Evolutionary conservation across 2,329 filamentous ascomycete species (phyloP).

Genomic region (Cytospora chrysosperma): DNA sequence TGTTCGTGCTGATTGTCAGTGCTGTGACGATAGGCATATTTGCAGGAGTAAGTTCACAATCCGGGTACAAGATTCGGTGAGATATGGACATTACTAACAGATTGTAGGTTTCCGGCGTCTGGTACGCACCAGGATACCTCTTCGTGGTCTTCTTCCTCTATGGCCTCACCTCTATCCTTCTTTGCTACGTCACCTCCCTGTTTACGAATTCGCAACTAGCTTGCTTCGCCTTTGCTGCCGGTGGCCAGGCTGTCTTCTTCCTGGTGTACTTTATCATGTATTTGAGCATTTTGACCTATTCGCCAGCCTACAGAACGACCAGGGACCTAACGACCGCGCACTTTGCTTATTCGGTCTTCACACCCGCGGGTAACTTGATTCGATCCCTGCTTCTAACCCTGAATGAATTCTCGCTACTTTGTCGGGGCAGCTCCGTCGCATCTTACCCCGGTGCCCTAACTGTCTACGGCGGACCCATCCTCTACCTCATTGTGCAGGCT

Average conservation of each 20-base stretch:
- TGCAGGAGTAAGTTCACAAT: conserved; percentile 30
- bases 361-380: conserved; percentile 74
- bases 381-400: conserved; percentile 73
- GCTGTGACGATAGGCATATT: conserved; percentile 70
- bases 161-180: conserved; percentile 71
- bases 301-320: conserved; percentile 68
- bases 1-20: conserved; percentile 66
- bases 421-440: conserved; percentile 62
- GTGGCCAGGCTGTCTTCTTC: conserved; percentile 71
- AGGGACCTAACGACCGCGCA: conserved; percentile 65
- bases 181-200: conserved; percentile 80
- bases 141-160: conserved; percentile 81
- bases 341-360: conserved; percentile 70
- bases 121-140: conserved; percentile 78
- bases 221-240: conserved; percentile 67
- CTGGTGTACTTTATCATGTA: conserved; percentile 71
- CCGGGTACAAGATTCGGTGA: background rate
- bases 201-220: conserved; percentile 41
- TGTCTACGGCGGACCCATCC: conserved; percentile 79
- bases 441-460: conserved; percentile 68
- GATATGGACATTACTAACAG: background rate
- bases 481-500: conserved; percentile 77
- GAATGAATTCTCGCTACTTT: conserved; percentile 82
- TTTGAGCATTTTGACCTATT: conserved; percentile 71
- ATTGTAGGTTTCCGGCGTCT: conserved; percentile 52